Base-by-base conservation (phyloP, 2,329 filamentous ascomycete genomes). In the Ilyonectria mors-panacis region DNA sequence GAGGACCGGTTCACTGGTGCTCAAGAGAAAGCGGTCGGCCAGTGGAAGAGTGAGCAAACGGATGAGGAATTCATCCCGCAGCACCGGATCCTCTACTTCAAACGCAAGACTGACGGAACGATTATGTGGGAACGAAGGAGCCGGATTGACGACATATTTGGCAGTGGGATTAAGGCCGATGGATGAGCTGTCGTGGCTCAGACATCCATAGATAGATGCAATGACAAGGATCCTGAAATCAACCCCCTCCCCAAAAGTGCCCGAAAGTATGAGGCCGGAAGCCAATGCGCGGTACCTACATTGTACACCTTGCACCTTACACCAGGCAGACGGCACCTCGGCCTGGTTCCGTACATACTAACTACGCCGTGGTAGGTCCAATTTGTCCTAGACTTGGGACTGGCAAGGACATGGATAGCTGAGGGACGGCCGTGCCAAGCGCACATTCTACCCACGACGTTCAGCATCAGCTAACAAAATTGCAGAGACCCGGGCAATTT, bases 21-120 rank as follows among this genome's bases (percentile, higher is more conserved):
- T 2, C 83, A 82, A 70, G 89, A 91, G 77, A 86, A 85, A 69
- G 75, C 82, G 2, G 77, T 91, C 6, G 85, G 85, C 58, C 79
- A 82, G 33, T 91, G 89, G 89, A 89, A 88, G 80, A 82, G 80
- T 17, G 89, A 91, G 73, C 85, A 88, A 77, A 90, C 89, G 35
- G 86, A 91, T 69, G 88, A 91, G 66, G 89, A 91, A 77, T 92
- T 90, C 73, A 91, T 92, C 62, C 89, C 89, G 7, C 87, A 91
- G 78, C 89, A 91, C 73, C 83, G 89, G 17, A 89, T 91, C 68
- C 75, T 89, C 63, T 91, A 89, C 76, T 91, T 91, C 73, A 88
- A 85, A 77, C 81, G 85, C 12, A 84, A 78, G 75, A 85, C 83
- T 63, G 87, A 88, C 66, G 82, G 82, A 0, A 76, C 75, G 5